Percentiles rank a stretch among this genome's conserved stretches.
phyloP scores from a whole-genome alignment of 2,329 filamentous ascomycete species.

The Aspergillus udagawae region DNA sequence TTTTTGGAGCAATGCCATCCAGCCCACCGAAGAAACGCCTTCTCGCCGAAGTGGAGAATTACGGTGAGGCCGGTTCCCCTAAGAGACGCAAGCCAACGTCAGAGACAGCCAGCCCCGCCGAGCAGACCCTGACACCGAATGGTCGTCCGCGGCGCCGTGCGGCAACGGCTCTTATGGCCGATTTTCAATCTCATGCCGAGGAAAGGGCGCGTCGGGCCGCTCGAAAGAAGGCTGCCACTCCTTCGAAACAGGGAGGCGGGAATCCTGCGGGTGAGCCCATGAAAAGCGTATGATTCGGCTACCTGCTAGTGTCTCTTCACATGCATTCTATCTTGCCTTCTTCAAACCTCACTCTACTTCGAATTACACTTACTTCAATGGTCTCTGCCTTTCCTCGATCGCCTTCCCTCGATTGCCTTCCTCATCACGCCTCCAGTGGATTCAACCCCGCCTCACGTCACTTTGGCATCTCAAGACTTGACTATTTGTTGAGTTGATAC shows the following conservation, averaged over 20 bases:
- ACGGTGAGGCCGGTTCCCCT: background rate
- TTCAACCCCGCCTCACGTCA: no score
- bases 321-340: background rate
- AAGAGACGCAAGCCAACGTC: conserved; percentile 3
- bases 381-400: no score
- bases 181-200: conserved; percentile 17
- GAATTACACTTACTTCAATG: no score
- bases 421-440: no score
- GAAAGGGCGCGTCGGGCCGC: conserved; percentile 15
- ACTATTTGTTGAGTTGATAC: no score
- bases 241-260: background rate
- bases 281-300: background rate
- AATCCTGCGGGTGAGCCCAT: background rate
- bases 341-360: no score
- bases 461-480: no score
- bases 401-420: no score
- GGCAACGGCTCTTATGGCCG: conserved; percentile 17
- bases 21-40: conserved; percentile 13
- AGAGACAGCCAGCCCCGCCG: background rate
- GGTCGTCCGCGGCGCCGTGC: conserved; percentile 22
- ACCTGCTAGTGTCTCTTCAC: background rate
- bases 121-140: conserved; percentile 9
- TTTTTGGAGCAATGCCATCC: background rate
- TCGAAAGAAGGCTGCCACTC: conserved; percentile 8
- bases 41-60: conserved; percentile 9